phyloP scores from a whole-genome alignment of 192 early-diverging fungal species.

The Kickxella alabastrina region DNA sequence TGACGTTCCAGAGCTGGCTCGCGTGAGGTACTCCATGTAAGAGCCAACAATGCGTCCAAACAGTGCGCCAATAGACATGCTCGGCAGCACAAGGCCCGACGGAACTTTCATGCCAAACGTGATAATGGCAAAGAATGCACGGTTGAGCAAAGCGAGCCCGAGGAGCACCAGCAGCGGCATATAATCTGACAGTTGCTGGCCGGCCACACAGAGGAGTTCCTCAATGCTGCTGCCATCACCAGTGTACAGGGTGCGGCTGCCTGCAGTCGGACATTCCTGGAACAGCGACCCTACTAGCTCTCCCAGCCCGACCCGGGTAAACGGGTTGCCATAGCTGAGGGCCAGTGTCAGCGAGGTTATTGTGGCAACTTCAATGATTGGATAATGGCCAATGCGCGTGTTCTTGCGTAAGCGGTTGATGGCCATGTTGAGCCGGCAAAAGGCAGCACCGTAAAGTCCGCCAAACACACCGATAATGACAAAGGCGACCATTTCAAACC shows the following conservation, averaged over 20 bases:
- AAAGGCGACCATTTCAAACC: constrained; percentile 69
- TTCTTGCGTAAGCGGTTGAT: constrained; percentile 70
- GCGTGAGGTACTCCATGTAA: constrained; percentile 48
- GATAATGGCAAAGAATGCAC: constrained; percentile 47
- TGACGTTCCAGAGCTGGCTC: constrained; percentile 20
- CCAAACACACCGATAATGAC: constrained; percentile 66
- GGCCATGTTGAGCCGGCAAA: constrained; percentile 66
- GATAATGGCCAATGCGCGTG: constrained; percentile 64
- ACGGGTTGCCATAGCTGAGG: constrained; percentile 75
- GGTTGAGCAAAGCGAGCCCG: constrained; percentile 43
- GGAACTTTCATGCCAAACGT: constrained; percentile 57
- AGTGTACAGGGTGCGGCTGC: constrained; percentile 4
- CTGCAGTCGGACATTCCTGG: constrained; percentile 69
- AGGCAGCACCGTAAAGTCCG: constrained; percentile 80
- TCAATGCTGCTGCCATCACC: constrained; percentile 52
- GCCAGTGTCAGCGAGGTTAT: constrained; percentile 70
- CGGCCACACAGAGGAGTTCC: constrained; percentile 60
- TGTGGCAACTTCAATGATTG: constrained; percentile 68
- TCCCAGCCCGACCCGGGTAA: constrained; percentile 79
- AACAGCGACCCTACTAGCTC: constrained; percentile 87
- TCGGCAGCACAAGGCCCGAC: constrained; percentile 54
- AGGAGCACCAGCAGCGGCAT: constrained; percentile 44
- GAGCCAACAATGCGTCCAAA: constrained; percentile 47
- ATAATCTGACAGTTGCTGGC: constrained; percentile 40
- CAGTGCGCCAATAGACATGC: constrained; percentile 56